Evolutionary conservation across 2,329 filamentous ascomycete genomes (phyloP).

Genomic region (Arachnomyces sp.): DNA sequence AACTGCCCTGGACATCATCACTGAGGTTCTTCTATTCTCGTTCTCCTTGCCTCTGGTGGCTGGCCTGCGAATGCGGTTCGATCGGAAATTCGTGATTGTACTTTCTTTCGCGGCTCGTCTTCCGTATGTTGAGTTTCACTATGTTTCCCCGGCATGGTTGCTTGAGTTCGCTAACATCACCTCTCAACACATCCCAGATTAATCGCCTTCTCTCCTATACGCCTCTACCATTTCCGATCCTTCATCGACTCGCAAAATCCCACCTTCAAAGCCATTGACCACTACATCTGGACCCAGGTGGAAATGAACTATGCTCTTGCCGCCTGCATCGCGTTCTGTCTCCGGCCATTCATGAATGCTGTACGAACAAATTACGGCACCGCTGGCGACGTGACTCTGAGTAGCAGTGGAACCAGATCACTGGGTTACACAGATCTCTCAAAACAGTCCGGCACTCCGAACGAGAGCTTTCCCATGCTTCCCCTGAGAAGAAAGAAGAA

Average conservation of each 20-base stretch:
- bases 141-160: not conserved
- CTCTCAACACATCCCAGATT: slow-evolving; percentile 18
- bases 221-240: slow-evolving; percentile 24
- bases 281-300: slow-evolving; percentile 30
- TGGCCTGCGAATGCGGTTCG: slow-evolving; percentile 25
- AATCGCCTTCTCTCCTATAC: slow-evolving; percentile 29
- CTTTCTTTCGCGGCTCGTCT: slow-evolving; percentile 29
- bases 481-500: too few species aligned
- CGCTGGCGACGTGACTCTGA: slow-evolving; percentile 23
- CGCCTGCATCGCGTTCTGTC: slow-evolving; percentile 29
- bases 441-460: too few species aligned
- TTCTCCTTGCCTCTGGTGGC: slow-evolving; percentile 23
- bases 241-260: slow-evolving; percentile 25
- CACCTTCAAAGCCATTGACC: slow-evolving; percentile 25
- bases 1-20: slow-evolving; percentile 26
- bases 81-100: slow-evolving; percentile 24
- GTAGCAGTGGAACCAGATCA: slow-evolving; percentile 17
- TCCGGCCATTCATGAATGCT: slow-evolving; percentile 29
- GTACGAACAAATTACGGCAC: slow-evolving; percentile 30
- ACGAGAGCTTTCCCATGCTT: too few species aligned
- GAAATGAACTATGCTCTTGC: slow-evolving; percentile 29
- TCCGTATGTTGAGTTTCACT: slow-evolving; percentile 21
- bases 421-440: slow-evolving; percentile 9
- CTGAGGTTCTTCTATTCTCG: slow-evolving; percentile 25
- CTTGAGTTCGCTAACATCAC: slow-evolving; percentile 4